Evolutionary conservation across 495 filamentous ascomycete genomes (phyloP), one percentile per base, ranked within the genome.

Genomic region (Lasiosphaeria miniovina): DNA sequence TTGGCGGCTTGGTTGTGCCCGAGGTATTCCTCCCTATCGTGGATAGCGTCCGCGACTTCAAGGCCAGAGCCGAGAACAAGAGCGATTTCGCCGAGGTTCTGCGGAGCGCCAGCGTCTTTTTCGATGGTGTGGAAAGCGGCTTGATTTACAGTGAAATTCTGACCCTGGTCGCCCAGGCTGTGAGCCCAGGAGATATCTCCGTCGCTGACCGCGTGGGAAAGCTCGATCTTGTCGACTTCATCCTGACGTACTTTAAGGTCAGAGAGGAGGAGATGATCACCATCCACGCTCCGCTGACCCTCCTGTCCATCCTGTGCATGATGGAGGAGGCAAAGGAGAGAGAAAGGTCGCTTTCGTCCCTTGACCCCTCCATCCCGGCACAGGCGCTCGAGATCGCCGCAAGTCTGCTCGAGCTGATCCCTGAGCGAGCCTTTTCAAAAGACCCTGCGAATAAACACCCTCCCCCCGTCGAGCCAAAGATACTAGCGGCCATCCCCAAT

Each of bases 231-330:
- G 86, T 91, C 52, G 82, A 81, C 46, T 99, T 98, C 69, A 86
- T 96, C 45, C 75, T 97, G 59, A 76, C 82, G 4, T 85, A 91
- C 59, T 99, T 98, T 81, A 98, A 97, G 74, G 82, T 98, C 38
- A 85, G 87, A 53, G 94, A 98, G 71, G 93, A 98, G 69, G 94
- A 99, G 68, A 98, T 99, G 94, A 70, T 96, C 38, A 77, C 88
- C 35, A 74, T 88, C 4, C 94, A 99, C 74, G 86, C 90, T 36
- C 94, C 94, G 51, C 71, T 94, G 15, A 76, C 89, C 55, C 82
- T 83, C 14, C 68, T 96, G 12, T 82, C 87, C 9, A 73, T 90
- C 10, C 74, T 96, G 10, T 76, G 84, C n/a, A 87, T 81, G 70
- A 66, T 87, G 14, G 76, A 82, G 61, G 77, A 80, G 45, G 63